Base-by-base conservation (phyloP, 1,284 basidiomycete species). In the Pseudozyma thailandica region DNA sequence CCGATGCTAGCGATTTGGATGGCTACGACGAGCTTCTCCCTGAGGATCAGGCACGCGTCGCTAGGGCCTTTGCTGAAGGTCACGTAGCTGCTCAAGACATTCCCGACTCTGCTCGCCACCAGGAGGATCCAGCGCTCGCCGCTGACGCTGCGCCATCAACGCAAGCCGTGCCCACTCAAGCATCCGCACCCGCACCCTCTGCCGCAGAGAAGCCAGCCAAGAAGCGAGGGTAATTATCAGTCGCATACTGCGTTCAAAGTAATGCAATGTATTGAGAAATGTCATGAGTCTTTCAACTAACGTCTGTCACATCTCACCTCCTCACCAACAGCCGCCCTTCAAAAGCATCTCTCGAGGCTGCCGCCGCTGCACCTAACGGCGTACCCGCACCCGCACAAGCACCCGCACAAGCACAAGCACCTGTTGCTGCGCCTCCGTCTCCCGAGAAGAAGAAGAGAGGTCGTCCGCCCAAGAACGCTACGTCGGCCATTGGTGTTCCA, bases 1-100 rank as follows among this genome's bases (percentile, higher is more conserved):
- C 86, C 8, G 85, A 87, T 10, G 85, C 75, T 8, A 43, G 35
- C 21, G 72, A 75, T 41, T 53, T 75, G 20, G 27, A 73, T 33
- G 74, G 74, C 18, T 63, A 48, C 38, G 74, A 75, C n/a, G 73
- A 77, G 20, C 72, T 77, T 2, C 26, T 63, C 13, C 51, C 59
- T 21, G 53, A 52, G 7, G 75, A 77, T 27, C 51, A 71, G 43
- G 50, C 44, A 33, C 54, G 59, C 15, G 47, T 77, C 35, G 23
- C 13, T n/a, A 54, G 53, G 16, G 75, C 75, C n/a, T 68, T 65
- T n/a, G 51, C 38, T 9, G 57, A 65, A 2, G 75, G 73, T 12
- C 50, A 69, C 35, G 75, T 77, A 35, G 75, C 73, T 25, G 35
- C 21, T 16, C 70, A 75, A 45, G 75, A 77, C 37, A 75, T 77